These are phyloP conservation scores for Berkeleyomyces rouxiae DNA, from an alignment of 2,329 filamentous ascomycete species.

Conservation along the genomic window DNA sequence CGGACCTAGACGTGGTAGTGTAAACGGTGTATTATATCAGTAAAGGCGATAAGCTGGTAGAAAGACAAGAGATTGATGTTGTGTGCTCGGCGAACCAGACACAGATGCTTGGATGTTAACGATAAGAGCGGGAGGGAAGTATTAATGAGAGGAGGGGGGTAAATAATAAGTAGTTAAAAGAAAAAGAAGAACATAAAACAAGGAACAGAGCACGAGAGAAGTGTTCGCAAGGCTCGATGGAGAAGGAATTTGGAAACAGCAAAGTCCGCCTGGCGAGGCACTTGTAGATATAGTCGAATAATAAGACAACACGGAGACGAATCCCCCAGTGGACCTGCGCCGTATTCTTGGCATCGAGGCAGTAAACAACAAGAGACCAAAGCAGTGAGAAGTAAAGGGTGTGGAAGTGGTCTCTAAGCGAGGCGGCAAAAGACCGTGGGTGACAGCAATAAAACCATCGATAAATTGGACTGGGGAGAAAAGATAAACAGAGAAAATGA, in stretches of 20 bases:
- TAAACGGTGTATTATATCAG: background rate
- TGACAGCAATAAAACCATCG: background rate
- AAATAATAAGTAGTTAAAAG: background rate
- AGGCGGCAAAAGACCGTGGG: background rate
- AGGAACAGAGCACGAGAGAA: background rate
- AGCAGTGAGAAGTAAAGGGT: background rate
- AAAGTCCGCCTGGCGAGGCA: background rate
- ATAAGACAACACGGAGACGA: too few species aligned
- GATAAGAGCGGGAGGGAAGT: background rate
- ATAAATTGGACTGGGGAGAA: background rate
- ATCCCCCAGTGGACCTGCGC: too few species aligned
- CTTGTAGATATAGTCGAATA: too few species aligned
- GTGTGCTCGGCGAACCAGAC: background rate
- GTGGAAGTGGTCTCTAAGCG: background rate
- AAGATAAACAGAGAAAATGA: background rate
- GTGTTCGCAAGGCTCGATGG: background rate
- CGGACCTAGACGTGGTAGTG: background rate
- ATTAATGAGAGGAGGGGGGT: background rate
- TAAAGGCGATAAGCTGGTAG: background rate
- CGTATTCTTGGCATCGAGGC: background rate
- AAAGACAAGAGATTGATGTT: background rate
- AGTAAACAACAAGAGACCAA: background rate
- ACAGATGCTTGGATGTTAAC: background rate
- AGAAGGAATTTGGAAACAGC: background rate
- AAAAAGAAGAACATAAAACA: background rate